These are phyloP conservation scores for Chlamydomonas sp. DNA, from an alignment of 139 green algal genomes.

Conservation along the genomic window DNA sequence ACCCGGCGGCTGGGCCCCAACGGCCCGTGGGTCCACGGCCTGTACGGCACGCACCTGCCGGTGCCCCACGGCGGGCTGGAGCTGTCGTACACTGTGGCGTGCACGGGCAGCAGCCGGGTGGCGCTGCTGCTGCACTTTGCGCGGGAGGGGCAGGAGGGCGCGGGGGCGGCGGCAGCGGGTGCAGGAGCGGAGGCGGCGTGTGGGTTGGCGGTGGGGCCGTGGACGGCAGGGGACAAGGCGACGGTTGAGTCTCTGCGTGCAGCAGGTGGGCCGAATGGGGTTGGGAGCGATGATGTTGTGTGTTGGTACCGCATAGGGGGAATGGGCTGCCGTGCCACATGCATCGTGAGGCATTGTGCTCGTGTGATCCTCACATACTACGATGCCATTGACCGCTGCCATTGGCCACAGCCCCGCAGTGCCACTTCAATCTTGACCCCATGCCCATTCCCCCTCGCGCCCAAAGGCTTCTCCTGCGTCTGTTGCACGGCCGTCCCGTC, in stretches of 20 bases:
- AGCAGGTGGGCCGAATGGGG: neutral
- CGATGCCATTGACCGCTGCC: too few relatives aligned
- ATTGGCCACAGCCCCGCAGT: neutral
- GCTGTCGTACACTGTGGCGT: conserved; percentile 6
- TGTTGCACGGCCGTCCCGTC: neutral
- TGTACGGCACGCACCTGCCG: conserved; percentile 13
- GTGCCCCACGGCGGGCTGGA: conserved; percentile 4
- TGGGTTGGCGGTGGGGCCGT: conserved; percentile 18
- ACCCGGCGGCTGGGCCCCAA: too few relatives aligned
- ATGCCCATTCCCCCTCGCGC: too few relatives aligned
- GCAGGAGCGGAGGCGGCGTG: neutral
- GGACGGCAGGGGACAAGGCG: neutral
- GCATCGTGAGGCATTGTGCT: too few relatives aligned
- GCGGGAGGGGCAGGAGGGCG: neutral
- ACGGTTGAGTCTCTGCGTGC: conserved; percentile 5
- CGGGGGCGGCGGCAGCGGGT: neutral
- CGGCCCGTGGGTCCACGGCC: neutral
- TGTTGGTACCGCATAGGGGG: too few relatives aligned
- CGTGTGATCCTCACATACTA: too few relatives aligned
- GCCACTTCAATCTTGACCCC: too few relatives aligned
- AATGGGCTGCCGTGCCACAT: too few relatives aligned
- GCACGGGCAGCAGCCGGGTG: conserved; percentile 4
- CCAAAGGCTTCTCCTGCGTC: conserved; percentile 4
- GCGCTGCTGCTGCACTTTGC: conserved; percentile 18
- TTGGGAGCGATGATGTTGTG: neutral